Conservation (phyloP, 2,329 filamentous ascomycete genomes). For the Xylaria sp. region DNA sequence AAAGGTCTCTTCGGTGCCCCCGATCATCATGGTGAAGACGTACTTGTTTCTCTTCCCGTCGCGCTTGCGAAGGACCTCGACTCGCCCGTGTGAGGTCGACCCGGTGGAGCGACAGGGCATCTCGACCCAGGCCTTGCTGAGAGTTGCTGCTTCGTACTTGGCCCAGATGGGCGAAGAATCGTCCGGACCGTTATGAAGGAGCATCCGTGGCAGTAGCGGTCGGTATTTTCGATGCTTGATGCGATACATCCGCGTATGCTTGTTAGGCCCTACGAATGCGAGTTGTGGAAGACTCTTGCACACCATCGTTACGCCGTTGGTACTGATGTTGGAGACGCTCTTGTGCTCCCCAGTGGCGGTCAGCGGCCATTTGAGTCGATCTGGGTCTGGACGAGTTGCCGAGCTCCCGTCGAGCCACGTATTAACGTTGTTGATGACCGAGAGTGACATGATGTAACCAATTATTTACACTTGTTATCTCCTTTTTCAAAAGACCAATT, state of each 20-base stretch:
- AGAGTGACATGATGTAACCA: conserved; percentile 7
- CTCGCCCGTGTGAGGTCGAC: conserved; percentile 23
- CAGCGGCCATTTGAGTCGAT: conserved; percentile 21
- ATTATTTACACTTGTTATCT: neutral
- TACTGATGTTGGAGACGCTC: conserved; percentile 9
- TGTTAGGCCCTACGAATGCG: conserved; percentile 26
- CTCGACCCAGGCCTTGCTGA: conserved; percentile 25
- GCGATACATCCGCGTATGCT: conserved; percentile 26
- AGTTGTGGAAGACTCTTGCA: conserved; percentile 25
- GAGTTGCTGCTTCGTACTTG: conserved; percentile 21
- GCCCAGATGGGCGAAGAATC: conserved; percentile 27
- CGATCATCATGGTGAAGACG: conserved; percentile 32
- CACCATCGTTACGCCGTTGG: conserved; percentile 10
- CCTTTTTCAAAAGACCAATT: neutral
- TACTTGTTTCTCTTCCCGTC: conserved; percentile 26
- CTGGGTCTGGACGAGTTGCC: neutral
- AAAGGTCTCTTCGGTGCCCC: conserved; percentile 22
- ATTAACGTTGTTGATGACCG: neutral
- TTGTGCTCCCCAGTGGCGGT: neutral
- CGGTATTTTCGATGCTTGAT: conserved; percentile 23
- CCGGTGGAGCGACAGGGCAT: conserved; percentile 22
- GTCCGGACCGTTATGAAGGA: conserved; percentile 20
- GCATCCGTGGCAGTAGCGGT: conserved; percentile 22
- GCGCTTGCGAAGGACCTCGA: conserved; percentile 24
- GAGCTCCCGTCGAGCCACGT: conserved; percentile 19